These are phyloP conservation scores for Claviceps sorghi DNA, from an alignment of 2,329 filamentous ascomycete genomes.

Conservation along the genomic window DNA sequence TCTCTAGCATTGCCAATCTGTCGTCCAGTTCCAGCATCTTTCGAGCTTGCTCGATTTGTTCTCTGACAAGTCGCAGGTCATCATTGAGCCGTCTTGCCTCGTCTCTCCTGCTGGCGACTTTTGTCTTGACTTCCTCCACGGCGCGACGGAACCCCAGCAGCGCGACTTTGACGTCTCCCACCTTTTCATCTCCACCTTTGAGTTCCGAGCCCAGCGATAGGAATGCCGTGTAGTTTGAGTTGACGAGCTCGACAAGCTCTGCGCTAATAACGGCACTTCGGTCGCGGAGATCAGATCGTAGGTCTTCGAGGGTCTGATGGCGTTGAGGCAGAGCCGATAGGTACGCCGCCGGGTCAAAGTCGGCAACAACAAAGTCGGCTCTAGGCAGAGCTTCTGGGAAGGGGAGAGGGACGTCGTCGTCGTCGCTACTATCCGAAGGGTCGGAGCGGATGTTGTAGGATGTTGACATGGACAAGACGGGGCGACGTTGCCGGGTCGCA, in stretches of 20 bases:
- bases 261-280: conserved; percentile 65
- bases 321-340: conserved; percentile 68
- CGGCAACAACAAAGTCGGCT: conserved; percentile 59
- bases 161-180: conserved; percentile 79
- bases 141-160: conserved; percentile 74
- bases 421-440: conserved; percentile 11
- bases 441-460: conserved; percentile 6
- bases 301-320: conserved; percentile 90
- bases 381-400: conserved; percentile 79
- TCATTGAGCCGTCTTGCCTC: conserved; percentile 48
- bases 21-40: conserved; percentile 55
- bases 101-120: conserved; percentile 46
- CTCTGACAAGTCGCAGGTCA: conserved; percentile 52
- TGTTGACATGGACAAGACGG: conserved; percentile 7
- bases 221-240: conserved; percentile 88
- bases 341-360: conserved; percentile 70
- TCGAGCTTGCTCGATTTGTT: conserved; percentile 45
- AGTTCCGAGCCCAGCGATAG: conserved; percentile 68
- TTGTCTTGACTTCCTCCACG: conserved; percentile 55
- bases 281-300: conserved; percentile 72
- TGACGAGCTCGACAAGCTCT: conserved; percentile 88
- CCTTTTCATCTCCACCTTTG: conserved; percentile 75
- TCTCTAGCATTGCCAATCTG: conserved; percentile 47
- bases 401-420: conserved; percentile 56
- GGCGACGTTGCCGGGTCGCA: conserved; percentile 6